Percentiles rank a stretch among this genome's conserved stretches.
Conservation (phyloP, 2,329 filamentous ascomycete genomes). For the Aspergillus sojae region DNA sequence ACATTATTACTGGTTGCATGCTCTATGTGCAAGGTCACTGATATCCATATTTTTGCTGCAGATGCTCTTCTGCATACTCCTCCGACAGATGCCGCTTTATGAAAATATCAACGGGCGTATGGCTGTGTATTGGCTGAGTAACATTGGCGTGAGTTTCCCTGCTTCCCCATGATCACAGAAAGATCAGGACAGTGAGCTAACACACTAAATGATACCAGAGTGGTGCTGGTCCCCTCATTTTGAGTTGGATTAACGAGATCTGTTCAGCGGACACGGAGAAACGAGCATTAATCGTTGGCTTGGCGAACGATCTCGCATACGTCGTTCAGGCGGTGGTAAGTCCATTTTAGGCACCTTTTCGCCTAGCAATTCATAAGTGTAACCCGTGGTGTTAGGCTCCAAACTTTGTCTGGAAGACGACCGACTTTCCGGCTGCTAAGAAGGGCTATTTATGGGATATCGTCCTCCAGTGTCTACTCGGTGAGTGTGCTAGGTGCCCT, state of each 20-base stretch:
- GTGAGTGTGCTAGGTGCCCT: slow-evolving; percentile 24
- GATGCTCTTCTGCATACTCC: slow-evolving; percentile 34
- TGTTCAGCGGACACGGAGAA: slow-evolving; percentile 36
- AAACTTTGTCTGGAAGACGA: slow-evolving; percentile 49
- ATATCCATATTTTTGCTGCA: slow-evolving; percentile 8
- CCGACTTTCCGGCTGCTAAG: slow-evolving; percentile 40
- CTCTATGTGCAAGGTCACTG: background rate
- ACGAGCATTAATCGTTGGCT: slow-evolving; percentile 34
- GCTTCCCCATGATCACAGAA: too few species aligned
- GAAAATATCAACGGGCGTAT: slow-evolving; percentile 39
- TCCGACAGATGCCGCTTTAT: slow-evolving; percentile 43
- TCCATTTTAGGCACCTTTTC: background rate
- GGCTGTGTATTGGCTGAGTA: slow-evolving; percentile 42
- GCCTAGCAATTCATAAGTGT: background rate
- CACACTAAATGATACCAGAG: slow-evolving; percentile 14
- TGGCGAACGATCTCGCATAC: slow-evolving; percentile 38
- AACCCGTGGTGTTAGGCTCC: slow-evolving; percentile 24
- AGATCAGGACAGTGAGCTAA: too few species aligned
- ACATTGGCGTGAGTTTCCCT: slow-evolving; percentile 34
- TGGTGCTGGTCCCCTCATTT: slow-evolving; percentile 42
- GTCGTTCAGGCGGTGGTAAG: slow-evolving; percentile 36
- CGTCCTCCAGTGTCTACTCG: slow-evolving; percentile 36
- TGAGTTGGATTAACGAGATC: slow-evolving; percentile 42
- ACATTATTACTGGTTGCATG: background rate
- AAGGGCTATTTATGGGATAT: slow-evolving; percentile 44